These are phyloP conservation scores for Aspergillus aculeatinus DNA, from an alignment of 2,329 filamentous ascomycete species.

Conservation along the genomic window DNA sequence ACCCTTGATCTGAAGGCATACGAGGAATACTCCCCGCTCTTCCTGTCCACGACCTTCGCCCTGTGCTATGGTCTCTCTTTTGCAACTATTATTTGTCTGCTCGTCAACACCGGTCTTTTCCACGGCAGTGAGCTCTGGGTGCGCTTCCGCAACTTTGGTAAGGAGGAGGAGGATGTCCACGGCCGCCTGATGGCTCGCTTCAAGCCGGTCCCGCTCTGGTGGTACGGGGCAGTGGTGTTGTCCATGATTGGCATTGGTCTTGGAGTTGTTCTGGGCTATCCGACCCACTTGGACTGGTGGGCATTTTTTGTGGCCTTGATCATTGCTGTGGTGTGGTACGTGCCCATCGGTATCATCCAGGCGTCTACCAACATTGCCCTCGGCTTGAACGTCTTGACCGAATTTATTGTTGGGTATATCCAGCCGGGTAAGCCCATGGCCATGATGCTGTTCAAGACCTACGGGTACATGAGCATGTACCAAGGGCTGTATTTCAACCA, in stretches of 20 bases:
- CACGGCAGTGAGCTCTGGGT: slow-evolving; percentile 66
- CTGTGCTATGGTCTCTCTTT: slow-evolving; percentile 71
- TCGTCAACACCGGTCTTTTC: slow-evolving; percentile 68
- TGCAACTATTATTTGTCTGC: slow-evolving; percentile 66
- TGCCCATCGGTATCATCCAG: slow-evolving; percentile 64
- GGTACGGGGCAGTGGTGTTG: slow-evolving; percentile 52
- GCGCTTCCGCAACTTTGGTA: slow-evolving; percentile 60
- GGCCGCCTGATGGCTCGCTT: slow-evolving; percentile 58
- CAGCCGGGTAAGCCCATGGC: slow-evolving; percentile 68
- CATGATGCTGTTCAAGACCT: slow-evolving; percentile 78
- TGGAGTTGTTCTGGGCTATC: slow-evolving; percentile 52
- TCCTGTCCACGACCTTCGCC: slow-evolving; percentile 68
- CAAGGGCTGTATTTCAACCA: slow-evolving; percentile 65
- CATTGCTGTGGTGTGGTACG: slow-evolving; percentile 62
- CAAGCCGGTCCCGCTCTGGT: slow-evolving; percentile 57
- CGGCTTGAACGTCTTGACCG: slow-evolving; percentile 70
- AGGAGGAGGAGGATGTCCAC: slow-evolving; percentile 55
- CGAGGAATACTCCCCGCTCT: slow-evolving; percentile 61
- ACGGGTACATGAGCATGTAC: slow-evolving; percentile 67
- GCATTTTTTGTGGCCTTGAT: slow-evolving; percentile 65
- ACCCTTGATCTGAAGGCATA: slow-evolving; percentile 65
- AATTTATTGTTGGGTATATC: slow-evolving; percentile 72
- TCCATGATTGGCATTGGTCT: slow-evolving; percentile 53
- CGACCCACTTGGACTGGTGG: slow-evolving; percentile 71
- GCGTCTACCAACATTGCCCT: slow-evolving; percentile 67